These are phyloP conservation scores for Ganoderma sinense DNA, from an alignment of 1,284 basidiomycete genomes.

Conservation along the genomic window DNA sequence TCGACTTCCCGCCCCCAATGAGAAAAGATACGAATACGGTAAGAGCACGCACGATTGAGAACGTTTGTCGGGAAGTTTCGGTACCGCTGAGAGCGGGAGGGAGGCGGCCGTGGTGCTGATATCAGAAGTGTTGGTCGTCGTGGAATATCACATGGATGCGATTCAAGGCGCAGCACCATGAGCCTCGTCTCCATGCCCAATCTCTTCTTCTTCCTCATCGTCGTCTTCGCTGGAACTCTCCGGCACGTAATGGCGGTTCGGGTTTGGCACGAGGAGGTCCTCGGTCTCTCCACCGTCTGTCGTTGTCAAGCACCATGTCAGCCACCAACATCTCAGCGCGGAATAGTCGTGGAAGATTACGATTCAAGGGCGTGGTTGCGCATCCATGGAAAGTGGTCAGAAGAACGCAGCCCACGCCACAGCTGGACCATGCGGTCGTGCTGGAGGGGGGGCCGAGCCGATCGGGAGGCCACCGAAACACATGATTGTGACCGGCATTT, in stretches of 20 bases:
- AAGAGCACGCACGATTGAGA: not conserved
- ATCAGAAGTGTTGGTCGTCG: not conserved
- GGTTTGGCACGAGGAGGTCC: constrained; percentile 62
- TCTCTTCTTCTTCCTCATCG: constrained; percentile 13
- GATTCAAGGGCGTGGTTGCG: not conserved
- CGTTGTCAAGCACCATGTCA: not conserved
- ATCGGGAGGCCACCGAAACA: not conserved
- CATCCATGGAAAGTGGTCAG: not conserved
- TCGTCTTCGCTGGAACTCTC: constrained; percentile 28
- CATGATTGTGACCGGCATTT: not conserved
- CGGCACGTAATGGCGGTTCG: constrained; percentile 51
- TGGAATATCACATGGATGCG: not conserved
- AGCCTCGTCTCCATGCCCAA: not conserved
- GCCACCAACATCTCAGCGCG: not conserved
- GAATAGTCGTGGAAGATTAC: not conserved
- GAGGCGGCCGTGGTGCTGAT: not conserved
- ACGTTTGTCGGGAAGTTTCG: not conserved
- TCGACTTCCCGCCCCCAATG: not conserved
- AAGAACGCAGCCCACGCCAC: not conserved
- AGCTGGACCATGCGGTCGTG: not conserved
- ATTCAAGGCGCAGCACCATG: not conserved
- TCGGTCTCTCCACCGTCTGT: constrained; percentile 46
- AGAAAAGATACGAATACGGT: not conserved
- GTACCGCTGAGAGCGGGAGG: not conserved
- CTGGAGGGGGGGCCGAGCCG: not conserved